Evolutionary conservation across 768 basidiomycete genomes (phyloP).

Genomic region (Hericium erinaceus): DNA sequence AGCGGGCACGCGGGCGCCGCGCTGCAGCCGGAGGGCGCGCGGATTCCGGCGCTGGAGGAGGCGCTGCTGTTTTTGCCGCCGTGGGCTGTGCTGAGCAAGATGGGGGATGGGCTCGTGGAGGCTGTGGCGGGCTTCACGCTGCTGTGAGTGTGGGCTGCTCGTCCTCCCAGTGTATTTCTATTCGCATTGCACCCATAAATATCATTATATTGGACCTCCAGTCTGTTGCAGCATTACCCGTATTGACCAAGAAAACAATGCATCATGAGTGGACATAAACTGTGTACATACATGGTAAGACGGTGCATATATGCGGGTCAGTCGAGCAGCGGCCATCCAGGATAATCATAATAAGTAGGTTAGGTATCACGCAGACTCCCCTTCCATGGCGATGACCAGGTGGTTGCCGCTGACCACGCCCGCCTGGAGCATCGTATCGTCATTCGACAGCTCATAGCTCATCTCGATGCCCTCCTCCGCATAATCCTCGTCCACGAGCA

Average conservation of each 20-base stretch:
- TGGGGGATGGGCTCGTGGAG: not conserved
- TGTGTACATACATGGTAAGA: too few species aligned
- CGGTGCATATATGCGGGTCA: too few species aligned
- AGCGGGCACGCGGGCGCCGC: not conserved
- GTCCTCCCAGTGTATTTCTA: not conserved
- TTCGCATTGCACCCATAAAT: not conserved
- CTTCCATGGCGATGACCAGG: constrained; percentile 46
- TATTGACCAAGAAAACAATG: too few species aligned
- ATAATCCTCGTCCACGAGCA: not conserved
- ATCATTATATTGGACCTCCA: too few species aligned
- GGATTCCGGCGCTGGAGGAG: not conserved
- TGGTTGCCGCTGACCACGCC: constrained; percentile 18
- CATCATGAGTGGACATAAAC: too few species aligned
- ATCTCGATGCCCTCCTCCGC: constrained; percentile 3
- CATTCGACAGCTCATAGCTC: not conserved
- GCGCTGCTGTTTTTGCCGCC: not conserved
- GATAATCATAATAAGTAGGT: too few species aligned
- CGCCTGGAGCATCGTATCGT: not conserved
- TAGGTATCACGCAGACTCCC: not conserved
- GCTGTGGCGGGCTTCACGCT: not conserved
- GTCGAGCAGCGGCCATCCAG: too few species aligned
- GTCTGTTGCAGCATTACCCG: too few species aligned
- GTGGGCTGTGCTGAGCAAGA: not conserved
- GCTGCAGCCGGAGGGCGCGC: not conserved
- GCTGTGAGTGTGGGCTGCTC: not conserved